Evolutionary conservation across 192 early-diverging fungal genomes (phyloP), one percentile per base, ranked within the genome.

Genomic region (Phycomyces nitens): DNA sequence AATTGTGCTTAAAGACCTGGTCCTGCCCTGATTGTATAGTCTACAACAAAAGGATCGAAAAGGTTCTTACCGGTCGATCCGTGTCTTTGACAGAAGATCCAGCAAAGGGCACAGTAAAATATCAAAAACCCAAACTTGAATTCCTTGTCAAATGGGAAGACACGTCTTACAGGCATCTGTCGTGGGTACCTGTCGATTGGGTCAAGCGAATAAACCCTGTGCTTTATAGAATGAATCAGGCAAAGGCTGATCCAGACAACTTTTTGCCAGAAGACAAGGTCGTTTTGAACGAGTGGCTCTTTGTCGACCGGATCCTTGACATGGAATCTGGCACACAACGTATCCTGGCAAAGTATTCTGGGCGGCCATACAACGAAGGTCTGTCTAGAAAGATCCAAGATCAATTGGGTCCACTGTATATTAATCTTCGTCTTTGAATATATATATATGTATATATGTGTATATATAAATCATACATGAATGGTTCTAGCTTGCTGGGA

Each of bases 311-410:
- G 7, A 66, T 80, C 34, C 49, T 80, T 40, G 72, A 71, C 56
- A 67, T 79, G 8, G 38, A 74, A 8, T 71, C 73, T n/a, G 68
- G 83, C 34, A 68, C 83, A 15, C 73, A 82, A 27, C 57, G 54
- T 44, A 75, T 88, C 2, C 77, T 81, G 56, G 81, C 89, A n/a
- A 89, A 88, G 64, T 92, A 84, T 86, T 61, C 67, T 47, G 85
- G 79, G 3, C 42, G 84, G 5, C 63, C 72, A 10, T 86, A 85
- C 71, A 76, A 78, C 9, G 62, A 80, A 54, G 66, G 77, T 68
- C 79, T 65, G 50, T 80, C 58, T 59, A 23, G 47, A 12, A 23
- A 44, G 0, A 22, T n/a, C 4, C n/a, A 21, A 47, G 38, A 39
- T 38, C 14, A 22, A 23, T n/a, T n/a, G n/a, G n/a, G n/a, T n/a